phyloP scores from a whole-genome alignment of 768 basidiomycete species.

The Aureoboletus auriporus region DNA sequence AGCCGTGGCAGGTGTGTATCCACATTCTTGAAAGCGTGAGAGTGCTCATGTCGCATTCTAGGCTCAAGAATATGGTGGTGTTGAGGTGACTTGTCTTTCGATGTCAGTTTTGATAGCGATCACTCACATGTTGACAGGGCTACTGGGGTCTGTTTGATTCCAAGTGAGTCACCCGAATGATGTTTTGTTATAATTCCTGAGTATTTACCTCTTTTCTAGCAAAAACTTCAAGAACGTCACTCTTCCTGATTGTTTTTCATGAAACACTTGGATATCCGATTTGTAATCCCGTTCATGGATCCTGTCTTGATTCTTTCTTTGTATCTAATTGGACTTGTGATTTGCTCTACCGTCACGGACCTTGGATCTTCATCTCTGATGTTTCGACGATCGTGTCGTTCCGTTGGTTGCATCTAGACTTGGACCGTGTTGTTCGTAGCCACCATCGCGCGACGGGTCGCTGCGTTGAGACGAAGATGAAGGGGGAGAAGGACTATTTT shows the following conservation, averaged over 20 bases:
- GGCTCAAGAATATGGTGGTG: constrained; percentile 70
- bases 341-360: constrained; percentile 7
- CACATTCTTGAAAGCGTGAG: background rate
- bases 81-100: constrained; percentile 44
- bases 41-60: constrained; percentile 24
- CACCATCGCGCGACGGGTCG: background rate
- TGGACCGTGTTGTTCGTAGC: background rate
- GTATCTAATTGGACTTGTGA: constrained; percentile 21
- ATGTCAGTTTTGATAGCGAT: constrained; percentile 1
- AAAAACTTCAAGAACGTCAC: constrained; percentile 68
- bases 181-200: constrained; percentile 22
- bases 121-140: constrained; percentile 28
- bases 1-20: constrained; percentile 68
- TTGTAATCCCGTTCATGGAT: constrained; percentile 5
- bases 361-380: background rate
- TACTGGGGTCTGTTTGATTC: constrained; percentile 67
- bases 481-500: constrained; percentile 1
- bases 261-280: background rate
- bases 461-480: constrained; percentile 1
- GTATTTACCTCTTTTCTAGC: constrained; percentile 31
- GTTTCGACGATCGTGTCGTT: background rate
- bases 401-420: background rate
- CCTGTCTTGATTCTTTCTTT: constrained; percentile 3
- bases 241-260: constrained; percentile 52
- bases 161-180: constrained; percentile 37